Base-by-base conservation (phyloP, 495 filamentous ascomycete species). In the Penicillium salamii region DNA sequence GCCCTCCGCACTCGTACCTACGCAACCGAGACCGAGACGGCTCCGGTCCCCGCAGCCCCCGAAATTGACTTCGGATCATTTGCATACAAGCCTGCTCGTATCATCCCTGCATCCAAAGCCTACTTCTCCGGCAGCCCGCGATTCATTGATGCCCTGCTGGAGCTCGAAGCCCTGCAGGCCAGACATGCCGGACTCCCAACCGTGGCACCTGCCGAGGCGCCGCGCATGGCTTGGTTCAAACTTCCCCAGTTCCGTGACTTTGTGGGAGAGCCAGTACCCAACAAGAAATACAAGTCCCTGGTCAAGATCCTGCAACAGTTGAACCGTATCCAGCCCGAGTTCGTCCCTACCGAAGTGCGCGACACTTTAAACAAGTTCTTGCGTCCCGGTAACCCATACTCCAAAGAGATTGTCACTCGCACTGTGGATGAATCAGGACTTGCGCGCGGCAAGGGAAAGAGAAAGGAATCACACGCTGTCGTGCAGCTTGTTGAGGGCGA, bases 401-500 rank as follows among this genome's bases (percentile, higher is more conserved):
- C 79, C 21, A 81, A 81, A 48, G 63, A 74, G 48, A 67, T 80
- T 4, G 81, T 74, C 15, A 80, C 79, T 3, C 67, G 67, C 11
- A 65, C 66, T 11, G 69, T 96, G 33, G 90, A 97, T 62, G 72
- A 79, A 52, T 80, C 79, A 47, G 93, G 93, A 5, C 78, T 87
- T 39, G 82, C 90, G 8, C 78, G 84, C 15, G 91, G 86, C 3
- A 80, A 85, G 36, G 93, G 93, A 31, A 82, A 85, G 72, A 77
- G 93, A 60, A 99, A 99, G 79, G 75, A 82, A 24, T 90, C 90
- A 1, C 80, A 82, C 15, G 95, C 93, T 1, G 84, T 85, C 40
- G 93, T 88, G 9, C 91, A 78, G 62, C 67, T 99, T 14, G 89
- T 97, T 7, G 91, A 97, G 71, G 93, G 93, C 1, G 87, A 88